Conservation (phyloP, 345 rosid species). For the Salix purpurea region DNA sequence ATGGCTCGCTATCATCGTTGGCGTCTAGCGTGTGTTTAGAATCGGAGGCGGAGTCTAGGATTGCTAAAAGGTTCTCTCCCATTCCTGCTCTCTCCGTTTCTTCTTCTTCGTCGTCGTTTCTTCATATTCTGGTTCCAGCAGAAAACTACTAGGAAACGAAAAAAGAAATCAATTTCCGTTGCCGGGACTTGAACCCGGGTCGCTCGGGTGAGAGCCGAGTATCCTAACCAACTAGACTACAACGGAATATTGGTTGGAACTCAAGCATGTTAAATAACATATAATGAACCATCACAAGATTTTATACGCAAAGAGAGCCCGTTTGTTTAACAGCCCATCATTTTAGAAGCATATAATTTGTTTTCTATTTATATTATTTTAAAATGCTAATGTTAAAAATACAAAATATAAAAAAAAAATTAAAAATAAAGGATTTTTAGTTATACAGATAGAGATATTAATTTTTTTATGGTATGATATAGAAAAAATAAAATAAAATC, state of each 20-base stretch:
- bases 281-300: accelerated
- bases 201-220: slow-evolving; percentile 77
- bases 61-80: slow-evolving; percentile 70
- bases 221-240: slow-evolving; percentile 65
- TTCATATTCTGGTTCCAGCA: not conserved
- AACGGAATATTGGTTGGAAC: slow-evolving; percentile 1
- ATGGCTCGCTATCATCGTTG: slow-evolving; percentile 51
- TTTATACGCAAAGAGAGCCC: no score
- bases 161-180: slow-evolving; percentile 19
- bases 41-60: slow-evolving; percentile 49
- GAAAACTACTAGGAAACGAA: no score
- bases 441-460: no score
- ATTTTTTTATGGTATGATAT: no score
- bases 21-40: slow-evolving; percentile 50
- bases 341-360: no score
- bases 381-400: no score
- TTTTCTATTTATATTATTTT: no score
- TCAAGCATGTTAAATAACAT: accelerated
- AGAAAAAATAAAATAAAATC: no score
- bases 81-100: slow-evolving; percentile 23
- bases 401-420: no score
- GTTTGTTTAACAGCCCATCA: no score
- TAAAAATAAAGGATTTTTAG: no score
- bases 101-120: no score
- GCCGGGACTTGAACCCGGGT: slow-evolving; percentile 73